A percentile compares a stretch with the other conserved stretches of the same genome.
Evolutionary conservation across 2,329 filamentous ascomycete genomes (phyloP).

Genomic region (Ophiostoma populinum): DNA sequence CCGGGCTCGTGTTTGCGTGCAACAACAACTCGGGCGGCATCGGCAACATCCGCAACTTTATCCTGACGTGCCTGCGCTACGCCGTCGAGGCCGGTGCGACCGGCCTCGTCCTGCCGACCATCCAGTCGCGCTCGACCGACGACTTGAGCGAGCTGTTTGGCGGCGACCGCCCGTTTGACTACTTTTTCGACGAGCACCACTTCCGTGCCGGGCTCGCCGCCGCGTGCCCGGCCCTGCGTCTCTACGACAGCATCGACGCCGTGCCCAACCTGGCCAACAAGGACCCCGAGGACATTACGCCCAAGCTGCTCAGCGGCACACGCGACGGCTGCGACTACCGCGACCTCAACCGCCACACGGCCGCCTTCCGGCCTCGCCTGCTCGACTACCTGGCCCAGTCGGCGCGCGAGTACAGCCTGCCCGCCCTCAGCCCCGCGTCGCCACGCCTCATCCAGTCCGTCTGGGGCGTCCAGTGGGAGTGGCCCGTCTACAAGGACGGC

Average conservation of each 20-base stretch:
- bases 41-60: conserved; percentile 32
- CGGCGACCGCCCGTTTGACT: conserved; percentile 22
- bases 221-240: conserved; percentile 25
- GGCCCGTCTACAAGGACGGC: conserved; percentile 27
- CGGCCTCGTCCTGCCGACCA: conserved; percentile 26
- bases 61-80: conserved; percentile 32
- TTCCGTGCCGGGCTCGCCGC: conserved; percentile 22
- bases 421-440: conserved; percentile 10
- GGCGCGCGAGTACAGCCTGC: conserved; percentile 13
- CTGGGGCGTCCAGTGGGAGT: conserved; percentile 29
- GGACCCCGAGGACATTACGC: conserved; percentile 16
- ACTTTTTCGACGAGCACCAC: conserved; percentile 30
- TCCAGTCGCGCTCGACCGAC: conserved; percentile 24
- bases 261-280: conserved; percentile 23
- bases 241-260: conserved; percentile 21
- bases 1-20: conserved; percentile 28
- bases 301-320: conserved; percentile 23
- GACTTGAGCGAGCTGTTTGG: conserved; percentile 26
- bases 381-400: conserved; percentile 17
- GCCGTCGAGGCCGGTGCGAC: conserved; percentile 29
- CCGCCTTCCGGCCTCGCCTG: conserved; percentile 20
- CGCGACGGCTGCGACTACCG: conserved; percentile 22
- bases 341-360: conserved; percentile 25
- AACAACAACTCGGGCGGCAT: conserved; percentile 34
- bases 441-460: conserved; percentile 24